These are phyloP conservation scores for Diaporthe vaccinii DNA, from an alignment of 2,329 filamentous ascomycete species.

Conservation along the genomic window DNA sequence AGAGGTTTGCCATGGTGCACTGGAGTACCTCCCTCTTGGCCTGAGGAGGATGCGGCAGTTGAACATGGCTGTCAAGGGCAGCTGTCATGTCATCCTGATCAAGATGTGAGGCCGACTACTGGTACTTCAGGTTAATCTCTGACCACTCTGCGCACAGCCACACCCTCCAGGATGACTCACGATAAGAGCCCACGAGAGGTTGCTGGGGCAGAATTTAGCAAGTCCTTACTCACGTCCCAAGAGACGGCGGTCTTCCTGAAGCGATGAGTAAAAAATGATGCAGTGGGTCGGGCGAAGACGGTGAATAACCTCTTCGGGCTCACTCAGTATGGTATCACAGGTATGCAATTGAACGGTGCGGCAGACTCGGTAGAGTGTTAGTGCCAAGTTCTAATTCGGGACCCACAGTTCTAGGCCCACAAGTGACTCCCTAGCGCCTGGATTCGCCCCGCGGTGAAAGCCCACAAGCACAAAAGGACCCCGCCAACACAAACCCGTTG, in stretches of 20 bases:
- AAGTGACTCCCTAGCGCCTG: constrained; percentile 28
- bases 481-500: constrained; percentile 38
- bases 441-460: constrained; percentile 34
- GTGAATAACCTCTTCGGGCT: background rate
- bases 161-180: constrained; percentile 8
- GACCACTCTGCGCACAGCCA: background rate
- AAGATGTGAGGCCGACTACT: background rate
- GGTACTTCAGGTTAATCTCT: constrained; percentile 1
- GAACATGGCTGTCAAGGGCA: constrained; percentile 30
- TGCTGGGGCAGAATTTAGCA: too few species aligned
- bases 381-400: background rate
- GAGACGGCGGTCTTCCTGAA: background rate
- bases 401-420: constrained; percentile 12
- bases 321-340: background rate
- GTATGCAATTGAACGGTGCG: constrained; percentile 27
- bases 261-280: constrained; percentile 9
- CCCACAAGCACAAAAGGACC: constrained; percentile 41
- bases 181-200: background rate
- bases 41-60: constrained; percentile 20
- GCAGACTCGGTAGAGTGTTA: background rate
- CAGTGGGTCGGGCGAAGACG: background rate
- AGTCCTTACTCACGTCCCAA: background rate
- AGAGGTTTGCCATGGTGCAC: constrained; percentile 15
- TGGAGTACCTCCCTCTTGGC: background rate
- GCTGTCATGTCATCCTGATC: constrained; percentile 31